A percentile compares a stretch with the other conserved stretches of the same genome.
phyloP scores from a whole-genome alignment of 2,329 filamentous ascomycete genomes.

The Mariannaea sp. region DNA sequence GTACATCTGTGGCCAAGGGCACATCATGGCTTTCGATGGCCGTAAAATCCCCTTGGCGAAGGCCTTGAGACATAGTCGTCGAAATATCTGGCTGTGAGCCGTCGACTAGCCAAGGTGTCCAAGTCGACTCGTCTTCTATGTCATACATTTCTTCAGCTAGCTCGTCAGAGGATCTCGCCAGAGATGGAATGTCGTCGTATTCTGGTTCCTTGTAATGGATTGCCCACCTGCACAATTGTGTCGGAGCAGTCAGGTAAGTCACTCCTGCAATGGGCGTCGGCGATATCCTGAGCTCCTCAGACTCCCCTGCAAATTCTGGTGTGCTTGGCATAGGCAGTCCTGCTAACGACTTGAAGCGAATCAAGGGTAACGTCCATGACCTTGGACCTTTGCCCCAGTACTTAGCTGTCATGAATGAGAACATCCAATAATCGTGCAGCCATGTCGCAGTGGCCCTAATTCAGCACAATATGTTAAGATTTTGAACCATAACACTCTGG shows the following conservation, averaged over 20 bases:
- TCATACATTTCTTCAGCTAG: background rate
- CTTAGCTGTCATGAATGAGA: conserved; percentile 14
- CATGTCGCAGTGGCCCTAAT: conserved; percentile 17
- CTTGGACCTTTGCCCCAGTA: conserved; percentile 11
- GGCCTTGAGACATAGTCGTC: background rate
- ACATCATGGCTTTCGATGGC: background rate
- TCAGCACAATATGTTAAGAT: too few relatives aligned
- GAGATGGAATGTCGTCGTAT: background rate
- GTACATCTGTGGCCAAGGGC: background rate
- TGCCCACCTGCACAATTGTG: conserved; percentile 2
- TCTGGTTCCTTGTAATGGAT: background rate
- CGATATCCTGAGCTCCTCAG: background rate
- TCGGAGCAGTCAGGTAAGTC: background rate
- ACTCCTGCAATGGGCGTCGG: background rate
- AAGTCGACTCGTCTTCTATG: background rate
- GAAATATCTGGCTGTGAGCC: background rate
- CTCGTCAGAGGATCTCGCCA: too few relatives aligned
- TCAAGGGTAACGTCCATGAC: too few relatives aligned
- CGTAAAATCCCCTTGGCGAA: background rate
- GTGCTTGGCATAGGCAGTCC: background rate
- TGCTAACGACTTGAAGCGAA: too few relatives aligned
- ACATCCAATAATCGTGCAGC: conserved; percentile 25
- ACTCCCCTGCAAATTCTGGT: background rate
- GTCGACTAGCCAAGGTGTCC: background rate
- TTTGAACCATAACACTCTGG: too few relatives aligned